A percentile compares a stretch with the other conserved stretches of the same genome.
Evolutionary conservation across 2,329 filamentous ascomycete genomes (phyloP).

Genomic region (Penicillium sp.): DNA sequence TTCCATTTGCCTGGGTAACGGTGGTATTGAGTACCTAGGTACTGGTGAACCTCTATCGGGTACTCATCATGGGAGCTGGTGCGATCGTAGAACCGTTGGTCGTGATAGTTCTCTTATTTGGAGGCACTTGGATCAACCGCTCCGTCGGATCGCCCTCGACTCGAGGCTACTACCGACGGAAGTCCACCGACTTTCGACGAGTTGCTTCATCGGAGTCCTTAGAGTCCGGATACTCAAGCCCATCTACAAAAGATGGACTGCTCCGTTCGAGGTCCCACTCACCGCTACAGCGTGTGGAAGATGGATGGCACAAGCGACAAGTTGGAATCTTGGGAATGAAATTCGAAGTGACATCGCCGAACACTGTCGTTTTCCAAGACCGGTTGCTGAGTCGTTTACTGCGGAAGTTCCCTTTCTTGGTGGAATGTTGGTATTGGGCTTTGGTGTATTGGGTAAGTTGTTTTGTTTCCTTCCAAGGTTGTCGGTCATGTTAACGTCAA

Average conservation of each 20-base stretch:
- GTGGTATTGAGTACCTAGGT: neutral
- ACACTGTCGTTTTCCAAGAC: conserved; percentile 60
- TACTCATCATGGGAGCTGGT: conserved; percentile 52
- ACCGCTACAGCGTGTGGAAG: conserved; percentile 43
- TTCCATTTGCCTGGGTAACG: neutral
- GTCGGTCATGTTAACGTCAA: too few relatives aligned
- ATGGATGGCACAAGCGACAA: conserved; percentile 52
- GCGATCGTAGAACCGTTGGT: conserved; percentile 62
- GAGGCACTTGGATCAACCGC: conserved; percentile 63
- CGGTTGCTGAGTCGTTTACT: conserved; percentile 64
- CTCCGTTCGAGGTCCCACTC: conserved; percentile 33
- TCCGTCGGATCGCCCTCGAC: conserved; percentile 17
- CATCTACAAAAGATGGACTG: conserved; percentile 37
- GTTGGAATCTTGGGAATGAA: conserved; percentile 49
- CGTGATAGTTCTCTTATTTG: conserved; percentile 59
- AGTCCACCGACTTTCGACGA: conserved; percentile 21
- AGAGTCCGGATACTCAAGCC: conserved; percentile 43
- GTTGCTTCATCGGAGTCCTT: conserved; percentile 38
- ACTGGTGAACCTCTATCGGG: neutral
- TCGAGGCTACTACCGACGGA: conserved; percentile 19
- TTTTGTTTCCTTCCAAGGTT: too few relatives aligned
- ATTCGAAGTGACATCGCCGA: conserved; percentile 57
- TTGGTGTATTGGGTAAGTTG: conserved; percentile 70
- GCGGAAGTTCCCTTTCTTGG: conserved; percentile 67
- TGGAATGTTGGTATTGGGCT: conserved; percentile 75